Base-by-base conservation (phyloP, 768 basidiomycete species). In the Mycena indigotica region DNA sequence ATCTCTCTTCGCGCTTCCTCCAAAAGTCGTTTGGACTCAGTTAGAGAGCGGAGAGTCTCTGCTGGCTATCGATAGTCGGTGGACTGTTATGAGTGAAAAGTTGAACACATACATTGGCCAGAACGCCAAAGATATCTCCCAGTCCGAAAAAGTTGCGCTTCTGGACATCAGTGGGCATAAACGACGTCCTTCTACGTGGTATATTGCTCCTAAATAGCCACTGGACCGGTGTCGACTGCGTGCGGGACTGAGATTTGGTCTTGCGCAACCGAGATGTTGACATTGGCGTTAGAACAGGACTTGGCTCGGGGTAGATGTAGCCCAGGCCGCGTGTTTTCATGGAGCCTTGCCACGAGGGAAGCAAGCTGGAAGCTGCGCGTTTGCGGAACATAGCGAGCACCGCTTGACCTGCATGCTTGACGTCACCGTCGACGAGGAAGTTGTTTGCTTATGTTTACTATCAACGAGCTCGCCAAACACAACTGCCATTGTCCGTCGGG, bases 1-100 rank as follows among this genome's bases (percentile, higher is more conserved):
- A 93, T 83, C 67, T 93, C 92, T 26, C 82, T 79, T 19, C 87
- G 82, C 39, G 90, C 87, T 65, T 94, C 91, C 17, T 92, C 90
- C 1, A 93, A 76, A 51, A 90, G 78, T 50, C 80, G 82, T 60
- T 80, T 86, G 3, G 90, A 89, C 68, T 94, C 92, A 1, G 88
- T 86, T 35, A 94, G 80, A 6, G 87, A 90, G 25, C 89, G 85
- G 2, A 92, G 81, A 2, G 90, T 89, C 62, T 90, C 85, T 58
- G 84, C 84, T 2, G 91, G 91, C 90, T 93, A 41, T 63, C 54
- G 46, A 55, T 58, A 56, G 62, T 62, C 28, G 26, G 24, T 19
- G 28, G 25, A 15, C 21, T 13, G 38, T 28, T 35, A 58, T 50
- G 49, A 50, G 50, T 52, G 21, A 13, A 26, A 48, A 24, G 30